phyloP scores from a whole-genome alignment of 768 basidiomycete genomes.

The Boletus sensibilis region DNA sequence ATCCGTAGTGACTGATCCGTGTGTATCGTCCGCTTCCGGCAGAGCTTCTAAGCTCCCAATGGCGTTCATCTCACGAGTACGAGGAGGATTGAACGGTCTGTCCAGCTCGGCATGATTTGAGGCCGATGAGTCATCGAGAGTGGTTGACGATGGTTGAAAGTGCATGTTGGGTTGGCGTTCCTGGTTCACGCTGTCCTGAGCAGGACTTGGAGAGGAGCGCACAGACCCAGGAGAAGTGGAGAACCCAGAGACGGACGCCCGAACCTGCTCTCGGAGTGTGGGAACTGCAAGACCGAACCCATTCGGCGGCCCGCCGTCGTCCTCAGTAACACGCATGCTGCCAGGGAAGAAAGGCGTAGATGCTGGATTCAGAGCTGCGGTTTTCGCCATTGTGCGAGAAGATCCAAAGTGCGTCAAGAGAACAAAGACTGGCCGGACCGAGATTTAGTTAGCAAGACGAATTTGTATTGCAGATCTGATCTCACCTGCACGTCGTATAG shows the following conservation, averaged over 20 bases:
- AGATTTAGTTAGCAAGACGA: constrained; percentile 4
- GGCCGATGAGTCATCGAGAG: constrained; percentile 47
- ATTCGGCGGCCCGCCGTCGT: constrained; percentile 45
- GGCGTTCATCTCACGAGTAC: constrained; percentile 48
- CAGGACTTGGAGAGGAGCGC: constrained; percentile 68
- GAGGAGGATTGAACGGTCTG: constrained; percentile 42
- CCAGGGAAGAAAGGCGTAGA: constrained; percentile 87
- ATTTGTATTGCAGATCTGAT: constrained; percentile 1
- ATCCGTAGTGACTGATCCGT: constrained; percentile 32
- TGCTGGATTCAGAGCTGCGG: constrained; percentile 74
- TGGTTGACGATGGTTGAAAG: constrained; percentile 37
- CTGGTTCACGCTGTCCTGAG: constrained; percentile 34
- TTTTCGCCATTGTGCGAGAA: constrained; percentile 61
- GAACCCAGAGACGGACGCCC: constrained; percentile 52
- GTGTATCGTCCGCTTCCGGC: constrained; percentile 55
- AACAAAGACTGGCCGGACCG: constrained; percentile 21
- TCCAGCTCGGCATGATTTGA: constrained; percentile 46
- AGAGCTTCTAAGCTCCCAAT: constrained; percentile 51
- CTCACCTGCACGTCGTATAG: constrained; percentile 22
- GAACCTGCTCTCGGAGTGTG: constrained; percentile 43
- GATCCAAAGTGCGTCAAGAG: constrained; percentile 19
- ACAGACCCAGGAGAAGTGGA: constrained; percentile 63
- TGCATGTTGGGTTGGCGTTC: constrained; percentile 26
- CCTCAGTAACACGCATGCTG: constrained; percentile 50
- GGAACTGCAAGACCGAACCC: constrained; percentile 47